Evolutionary conservation across 2,329 filamentous ascomycete genomes (phyloP).

Genomic region (Pseudopyricularia javanii): DNA sequence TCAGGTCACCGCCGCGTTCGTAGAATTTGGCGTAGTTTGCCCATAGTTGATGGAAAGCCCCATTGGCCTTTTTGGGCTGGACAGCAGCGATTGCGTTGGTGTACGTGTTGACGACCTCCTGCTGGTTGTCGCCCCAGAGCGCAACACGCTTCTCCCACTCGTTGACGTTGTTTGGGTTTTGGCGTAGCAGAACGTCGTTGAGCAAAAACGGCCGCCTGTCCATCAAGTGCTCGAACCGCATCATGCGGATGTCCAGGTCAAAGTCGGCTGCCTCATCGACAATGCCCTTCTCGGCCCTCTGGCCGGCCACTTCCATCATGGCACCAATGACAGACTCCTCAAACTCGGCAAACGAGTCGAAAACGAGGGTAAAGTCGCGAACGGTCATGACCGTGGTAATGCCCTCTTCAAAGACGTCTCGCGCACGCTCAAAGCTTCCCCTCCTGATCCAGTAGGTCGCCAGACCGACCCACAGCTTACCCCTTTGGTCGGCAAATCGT

Average conservation of each 20-base stretch:
- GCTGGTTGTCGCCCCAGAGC: constrained; percentile 87
- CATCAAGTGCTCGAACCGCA: constrained; percentile 97
- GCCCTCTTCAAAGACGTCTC: constrained; percentile 91
- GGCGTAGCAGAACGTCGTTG: constrained; percentile 87
- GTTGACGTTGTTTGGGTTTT: constrained; percentile 90
- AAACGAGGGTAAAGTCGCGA: constrained; percentile 89
- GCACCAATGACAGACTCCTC: constrained; percentile 90
- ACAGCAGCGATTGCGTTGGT: constrained; percentile 88
- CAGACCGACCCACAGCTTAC: constrained; percentile 87
- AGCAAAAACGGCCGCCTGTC: constrained; percentile 89
- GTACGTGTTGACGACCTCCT: constrained; percentile 87
- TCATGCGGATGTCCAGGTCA: constrained; percentile 91
- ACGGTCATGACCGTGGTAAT: constrained; percentile 98
- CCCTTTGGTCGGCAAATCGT: constrained; percentile 84
- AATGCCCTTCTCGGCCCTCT: constrained; percentile 65
- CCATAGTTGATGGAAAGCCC: constrained; percentile 92
- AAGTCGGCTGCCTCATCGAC: constrained; percentile 78
- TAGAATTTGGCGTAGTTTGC: constrained; percentile 96
- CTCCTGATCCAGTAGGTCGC: constrained; percentile 94
- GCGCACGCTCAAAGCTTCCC: constrained; percentile 82
- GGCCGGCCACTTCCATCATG: constrained; percentile 78
- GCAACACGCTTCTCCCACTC: constrained; percentile 98
- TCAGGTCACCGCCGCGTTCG: constrained; percentile 72
- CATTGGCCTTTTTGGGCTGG: constrained; percentile 85
- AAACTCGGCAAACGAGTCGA: constrained; percentile 92